Conservation (phyloP, 129 eudicot genomes). For the Helichrysum umbraculigerum region DNA sequence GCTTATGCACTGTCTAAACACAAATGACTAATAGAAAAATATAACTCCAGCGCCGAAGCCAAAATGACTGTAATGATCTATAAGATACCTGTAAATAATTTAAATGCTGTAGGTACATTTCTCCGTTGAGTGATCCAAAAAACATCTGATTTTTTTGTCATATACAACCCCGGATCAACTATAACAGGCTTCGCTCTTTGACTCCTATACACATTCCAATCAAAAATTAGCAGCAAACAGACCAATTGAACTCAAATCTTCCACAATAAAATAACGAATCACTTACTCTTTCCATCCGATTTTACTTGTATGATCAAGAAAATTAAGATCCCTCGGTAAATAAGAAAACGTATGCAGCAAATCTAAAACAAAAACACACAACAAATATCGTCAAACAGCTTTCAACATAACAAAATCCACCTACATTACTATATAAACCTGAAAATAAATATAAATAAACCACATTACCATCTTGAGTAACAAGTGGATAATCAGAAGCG, state of each 20-base stretch:
- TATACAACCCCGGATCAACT: constrained; percentile 86
- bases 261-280: background rate
- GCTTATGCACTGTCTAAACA: background rate
- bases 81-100: constrained; percentile 74
- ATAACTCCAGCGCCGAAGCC: background rate
- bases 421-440: background rate
- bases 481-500: constrained; percentile 85
- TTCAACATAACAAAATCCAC: background rate
- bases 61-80: constrained; percentile 1
- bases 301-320: constrained; percentile 82
- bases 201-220: constrained; percentile 36
- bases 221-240: background rate
- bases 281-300: constrained; percentile 94
- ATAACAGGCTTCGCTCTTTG: constrained; percentile 81
- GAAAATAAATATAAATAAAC: background rate
- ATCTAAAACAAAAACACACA: constrained; percentile 43
- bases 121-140: constrained; percentile 71
- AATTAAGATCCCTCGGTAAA: constrained; percentile 82
- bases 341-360: constrained; percentile 74
- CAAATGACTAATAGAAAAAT: constrained; percentile 3
- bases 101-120: constrained; percentile 85
- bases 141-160: constrained; percentile 71
- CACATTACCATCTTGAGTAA: constrained; percentile 71
- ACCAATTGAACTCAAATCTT: background rate
- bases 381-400: background rate